phyloP scores from a whole-genome alignment of 345 rosid species.

The Corymbia maculata region DNA sequence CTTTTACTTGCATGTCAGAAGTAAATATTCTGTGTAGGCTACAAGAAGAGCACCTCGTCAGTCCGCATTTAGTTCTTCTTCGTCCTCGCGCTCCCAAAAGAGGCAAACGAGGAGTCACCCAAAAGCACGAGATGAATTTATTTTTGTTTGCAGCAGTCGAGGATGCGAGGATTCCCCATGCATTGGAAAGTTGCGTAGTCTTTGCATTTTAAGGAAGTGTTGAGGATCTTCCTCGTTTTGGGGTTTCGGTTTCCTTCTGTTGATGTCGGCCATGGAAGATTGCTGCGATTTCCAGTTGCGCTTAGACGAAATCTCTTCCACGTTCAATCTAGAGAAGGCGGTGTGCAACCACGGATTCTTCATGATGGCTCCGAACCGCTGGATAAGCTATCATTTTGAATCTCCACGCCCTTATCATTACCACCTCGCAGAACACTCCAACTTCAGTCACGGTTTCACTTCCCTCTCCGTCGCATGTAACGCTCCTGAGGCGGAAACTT shows the following conservation, averaged over 20 bases:
- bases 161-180: neutral
- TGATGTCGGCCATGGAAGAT: neutral
- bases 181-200: neutral
- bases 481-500: neutral
- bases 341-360: slow-evolving; percentile 41
- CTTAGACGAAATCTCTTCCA: neutral
- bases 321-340: slow-evolving; percentile 23
- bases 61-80: neutral
- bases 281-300: neutral
- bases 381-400: neutral
- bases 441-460: neutral
- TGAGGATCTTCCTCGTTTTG: neutral
- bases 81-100: neutral
- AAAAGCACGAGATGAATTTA: neutral
- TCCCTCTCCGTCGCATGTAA: neutral
- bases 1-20: neutral
- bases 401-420: neutral
- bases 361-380: slow-evolving; percentile 43
- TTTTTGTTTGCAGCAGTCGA: neutral
- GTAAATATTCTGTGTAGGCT: neutral
- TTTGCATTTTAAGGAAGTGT: neutral
- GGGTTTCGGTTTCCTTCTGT: neutral
- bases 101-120: neutral
- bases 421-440: neutral
- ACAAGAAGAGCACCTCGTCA: neutral